Evolutionary conservation across 2,329 filamentous ascomycete genomes (phyloP).

Genomic region (Amesomyces nigricolor): DNA sequence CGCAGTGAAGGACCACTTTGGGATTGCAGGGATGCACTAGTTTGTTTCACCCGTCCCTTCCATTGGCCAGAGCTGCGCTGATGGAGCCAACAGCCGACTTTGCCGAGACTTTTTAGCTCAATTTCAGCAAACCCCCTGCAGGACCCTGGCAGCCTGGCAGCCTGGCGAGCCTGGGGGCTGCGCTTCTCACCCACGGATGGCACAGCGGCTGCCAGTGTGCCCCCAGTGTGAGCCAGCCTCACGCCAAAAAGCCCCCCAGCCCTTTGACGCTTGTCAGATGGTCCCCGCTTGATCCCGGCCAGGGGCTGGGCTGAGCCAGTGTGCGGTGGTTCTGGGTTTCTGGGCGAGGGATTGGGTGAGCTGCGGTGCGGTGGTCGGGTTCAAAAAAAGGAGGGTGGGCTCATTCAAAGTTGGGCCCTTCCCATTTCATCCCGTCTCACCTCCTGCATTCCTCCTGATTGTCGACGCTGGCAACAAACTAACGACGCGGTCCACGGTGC

Average conservation of each 20-base stretch:
- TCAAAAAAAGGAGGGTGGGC: slow-evolving; percentile 12
- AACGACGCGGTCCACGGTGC: slow-evolving; percentile 7
- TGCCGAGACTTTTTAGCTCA: slow-evolving; percentile 1
- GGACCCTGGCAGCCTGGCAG: slow-evolving; percentile 7
- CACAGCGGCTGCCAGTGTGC: too few relatives aligned
- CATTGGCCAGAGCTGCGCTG: background rate
- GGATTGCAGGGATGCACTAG: background rate
- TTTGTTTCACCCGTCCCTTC: background rate
- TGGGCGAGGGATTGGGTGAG: background rate
- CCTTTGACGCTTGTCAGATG: slow-evolving; percentile 3
- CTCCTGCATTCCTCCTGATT: background rate
- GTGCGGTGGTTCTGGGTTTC: background rate
- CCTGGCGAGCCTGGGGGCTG: background rate
- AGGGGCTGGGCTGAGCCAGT: slow-evolving; percentile 10
- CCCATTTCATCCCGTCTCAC: background rate
- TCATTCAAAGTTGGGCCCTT: slow-evolving; percentile 1
- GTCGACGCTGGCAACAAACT: background rate
- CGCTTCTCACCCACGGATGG: background rate
- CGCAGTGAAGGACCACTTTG: slow-evolving; percentile 9
- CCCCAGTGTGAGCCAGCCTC: slow-evolving; percentile 18
- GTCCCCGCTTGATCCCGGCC: slow-evolving; percentile 2
- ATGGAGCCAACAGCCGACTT: background rate
- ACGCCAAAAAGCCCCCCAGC: slow-evolving; percentile 7
- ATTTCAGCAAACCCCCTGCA: slow-evolving; percentile 1
- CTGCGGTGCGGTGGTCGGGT: too few relatives aligned